phyloP scores from a whole-genome alignment of 345 rosid genomes.

The Eucalyptus pauciflora region DNA sequence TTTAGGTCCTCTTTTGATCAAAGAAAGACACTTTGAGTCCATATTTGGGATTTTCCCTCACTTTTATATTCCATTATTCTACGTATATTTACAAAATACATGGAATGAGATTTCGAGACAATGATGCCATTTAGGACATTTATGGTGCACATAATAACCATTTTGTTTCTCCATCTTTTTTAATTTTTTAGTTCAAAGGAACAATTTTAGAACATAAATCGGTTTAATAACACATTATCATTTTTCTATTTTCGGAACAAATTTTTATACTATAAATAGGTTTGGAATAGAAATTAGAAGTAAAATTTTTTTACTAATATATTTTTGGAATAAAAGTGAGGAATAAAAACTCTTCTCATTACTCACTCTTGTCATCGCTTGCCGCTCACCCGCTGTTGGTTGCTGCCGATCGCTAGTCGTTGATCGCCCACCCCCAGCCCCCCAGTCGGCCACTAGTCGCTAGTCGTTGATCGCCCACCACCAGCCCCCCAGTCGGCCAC shows the following conservation, averaged over 20 bases:
- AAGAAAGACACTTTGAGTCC: no score
- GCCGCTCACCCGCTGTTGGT: rapidly evolving
- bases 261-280: rapidly evolving
- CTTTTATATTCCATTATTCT: background rate
- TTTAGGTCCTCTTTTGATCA: no score
- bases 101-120: background rate
- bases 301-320: no score
- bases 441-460: rapidly evolving
- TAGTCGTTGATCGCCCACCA: no score
- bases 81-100: background rate
- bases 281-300: no score
- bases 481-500: rapidly evolving
- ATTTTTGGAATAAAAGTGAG: rapidly evolving
- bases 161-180: rapidly evolving
- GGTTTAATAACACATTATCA: no score
- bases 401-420: rapidly evolving
- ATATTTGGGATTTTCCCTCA: background rate
- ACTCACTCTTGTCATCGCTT: rapidly evolving
- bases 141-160: rapidly evolving
- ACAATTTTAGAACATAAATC: rapidly evolving
- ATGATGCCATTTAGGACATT: no score
- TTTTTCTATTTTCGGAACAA: no score
- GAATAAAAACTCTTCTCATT: rapidly evolving
- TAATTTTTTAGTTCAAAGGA: rapidly evolving
- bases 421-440: rapidly evolving